Percentiles rank a stretch among this genome's conserved stretches.
Conservation (phyloP, 1,284 basidiomycete species). For the Pseudozyma sp. region DNA sequence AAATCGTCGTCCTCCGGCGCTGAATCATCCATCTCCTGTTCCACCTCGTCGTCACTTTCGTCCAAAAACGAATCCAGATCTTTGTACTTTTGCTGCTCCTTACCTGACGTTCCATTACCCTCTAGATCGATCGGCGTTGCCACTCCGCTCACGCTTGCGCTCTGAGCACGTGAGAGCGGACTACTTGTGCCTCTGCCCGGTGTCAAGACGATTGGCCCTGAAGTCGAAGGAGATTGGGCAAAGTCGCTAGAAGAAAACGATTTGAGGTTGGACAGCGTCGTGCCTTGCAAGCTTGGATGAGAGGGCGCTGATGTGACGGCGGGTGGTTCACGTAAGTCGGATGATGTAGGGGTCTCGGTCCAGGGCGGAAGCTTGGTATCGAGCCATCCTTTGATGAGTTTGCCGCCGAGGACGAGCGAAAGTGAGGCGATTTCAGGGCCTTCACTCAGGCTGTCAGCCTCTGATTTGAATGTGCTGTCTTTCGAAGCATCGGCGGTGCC, state of each 20-base stretch:
- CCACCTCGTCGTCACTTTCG: constrained; percentile 56
- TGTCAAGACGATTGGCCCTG: constrained; percentile 18
- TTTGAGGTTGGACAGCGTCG: constrained; percentile 33
- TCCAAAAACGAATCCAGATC: constrained; percentile 65
- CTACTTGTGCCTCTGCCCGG: constrained; percentile 14
- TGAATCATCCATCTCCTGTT: constrained; percentile 35
- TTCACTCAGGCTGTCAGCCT: not conserved
- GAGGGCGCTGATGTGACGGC: constrained; percentile 10
- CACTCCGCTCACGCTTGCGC: constrained; percentile 2
- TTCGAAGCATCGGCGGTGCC: not conserved
- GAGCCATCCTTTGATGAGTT: constrained; percentile 52
- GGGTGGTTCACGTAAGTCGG: constrained; percentile 33
- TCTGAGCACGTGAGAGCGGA: not conserved
- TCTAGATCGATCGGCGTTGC: constrained; percentile 43
- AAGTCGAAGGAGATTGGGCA: constrained; percentile 4
- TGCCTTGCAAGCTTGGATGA: constrained; percentile 18
- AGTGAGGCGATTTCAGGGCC: constrained; percentile 35
- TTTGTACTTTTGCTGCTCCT: constrained; percentile 49
- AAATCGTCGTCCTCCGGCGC: constrained; percentile 60
- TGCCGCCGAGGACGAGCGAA: constrained; percentile 43
- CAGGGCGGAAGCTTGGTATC: constrained; percentile 38
- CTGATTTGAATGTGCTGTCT: not conserved
- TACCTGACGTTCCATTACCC: constrained; percentile 7
- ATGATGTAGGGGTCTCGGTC: constrained; percentile 29
- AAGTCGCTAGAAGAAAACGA: constrained; percentile 44